Base-by-base conservation (phyloP, 257 asterid species). In the Fraxinus quadrangulata region DNA sequence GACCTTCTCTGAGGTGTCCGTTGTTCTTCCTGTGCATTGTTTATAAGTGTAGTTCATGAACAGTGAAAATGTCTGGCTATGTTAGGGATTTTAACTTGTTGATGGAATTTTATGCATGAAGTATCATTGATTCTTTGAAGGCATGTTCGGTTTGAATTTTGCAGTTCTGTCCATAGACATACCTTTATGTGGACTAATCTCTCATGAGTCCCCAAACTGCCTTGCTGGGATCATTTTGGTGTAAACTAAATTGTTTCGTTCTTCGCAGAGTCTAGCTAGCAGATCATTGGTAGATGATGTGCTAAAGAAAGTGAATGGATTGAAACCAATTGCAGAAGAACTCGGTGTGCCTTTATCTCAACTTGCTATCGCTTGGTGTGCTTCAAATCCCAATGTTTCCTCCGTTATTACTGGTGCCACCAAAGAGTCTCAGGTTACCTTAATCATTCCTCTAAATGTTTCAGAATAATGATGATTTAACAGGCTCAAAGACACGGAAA, bases 281-380 rank as follows among this genome's bases (percentile, higher is more conserved):
- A 88, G 99, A 84, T 87, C 99, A 24, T 81, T 96, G 91, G 96
- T 89, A 75, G 97, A 93, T 74, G 99, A 96, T 75, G 93, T 87
- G 78, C 80, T 93, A 84, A 89, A 40, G 90, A 95, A 93, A 85
- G 98, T 93, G 56, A 84, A 85, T n/a, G 90, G 90, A 73, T 54
- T 95, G 85, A 90, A 87, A 79, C 99, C 98, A 37, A 93, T 96
- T 75, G 99, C 99, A 1, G 90, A 89, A 6, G 97, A 90, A 83
- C 87, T 93, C 23, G 98, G 92, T 2, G 98, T 93, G 82, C 83
- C 97, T 84, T 79, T 93, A 47, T 81, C 98, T 72, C 99, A 93
- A 84, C 95, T 96, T 67, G 97, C 98, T 28, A 92, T 96, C 81
- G 99, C 98, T 16, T 96, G 98, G 98, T 96, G 99, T 84, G 99